phyloP scores from a whole-genome alignment of 1,139 yeast species.

The Suhomyces panamericanus region DNA sequence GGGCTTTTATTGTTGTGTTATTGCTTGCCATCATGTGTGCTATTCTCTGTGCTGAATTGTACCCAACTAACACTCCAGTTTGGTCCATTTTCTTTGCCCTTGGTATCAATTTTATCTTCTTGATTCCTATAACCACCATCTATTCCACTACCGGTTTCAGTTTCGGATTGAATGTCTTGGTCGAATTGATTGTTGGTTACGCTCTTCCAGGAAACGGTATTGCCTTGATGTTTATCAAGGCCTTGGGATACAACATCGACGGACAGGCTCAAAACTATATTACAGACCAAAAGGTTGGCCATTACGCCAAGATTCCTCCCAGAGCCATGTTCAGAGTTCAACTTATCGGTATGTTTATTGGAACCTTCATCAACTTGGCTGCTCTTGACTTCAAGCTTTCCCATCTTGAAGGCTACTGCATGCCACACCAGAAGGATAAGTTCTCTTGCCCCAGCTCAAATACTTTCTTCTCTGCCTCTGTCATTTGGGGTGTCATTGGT shows the following conservation, averaged over 20 bases:
- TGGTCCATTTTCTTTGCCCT: conserved; percentile 34
- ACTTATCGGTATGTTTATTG: conserved; percentile 43
- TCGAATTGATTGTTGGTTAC: conserved; percentile 42
- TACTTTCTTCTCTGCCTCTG: conserved; percentile 55
- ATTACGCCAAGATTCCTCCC: conserved; percentile 62
- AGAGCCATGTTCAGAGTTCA: conserved; percentile 62
- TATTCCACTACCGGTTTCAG: conserved; percentile 40
- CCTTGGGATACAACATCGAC: conserved; percentile 46
- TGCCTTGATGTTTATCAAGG: conserved; percentile 39
- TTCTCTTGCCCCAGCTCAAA: conserved; percentile 51
- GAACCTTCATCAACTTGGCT: conserved; percentile 51
- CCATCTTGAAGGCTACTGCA: conserved; percentile 49
- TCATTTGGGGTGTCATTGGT: conserved; percentile 69
- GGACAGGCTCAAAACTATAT: conserved; percentile 60
- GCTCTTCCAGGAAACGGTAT: conserved; percentile 41
- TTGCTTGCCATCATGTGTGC: conserved; percentile 22
- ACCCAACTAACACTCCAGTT: conserved; percentile 40
- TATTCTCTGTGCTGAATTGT: conserved; percentile 30
- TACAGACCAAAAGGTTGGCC: conserved; percentile 58
- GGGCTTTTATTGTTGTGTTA: conserved; percentile 22
- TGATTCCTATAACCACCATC: conserved; percentile 39
- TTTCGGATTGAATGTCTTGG: conserved; percentile 42
- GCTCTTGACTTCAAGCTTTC: conserved; percentile 54
- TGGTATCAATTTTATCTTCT: conserved; percentile 36
- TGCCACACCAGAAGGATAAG: conserved; percentile 36